phyloP scores from a whole-genome alignment of 2,329 filamentous ascomycete species.

The Ophiostoma sp. region DNA sequence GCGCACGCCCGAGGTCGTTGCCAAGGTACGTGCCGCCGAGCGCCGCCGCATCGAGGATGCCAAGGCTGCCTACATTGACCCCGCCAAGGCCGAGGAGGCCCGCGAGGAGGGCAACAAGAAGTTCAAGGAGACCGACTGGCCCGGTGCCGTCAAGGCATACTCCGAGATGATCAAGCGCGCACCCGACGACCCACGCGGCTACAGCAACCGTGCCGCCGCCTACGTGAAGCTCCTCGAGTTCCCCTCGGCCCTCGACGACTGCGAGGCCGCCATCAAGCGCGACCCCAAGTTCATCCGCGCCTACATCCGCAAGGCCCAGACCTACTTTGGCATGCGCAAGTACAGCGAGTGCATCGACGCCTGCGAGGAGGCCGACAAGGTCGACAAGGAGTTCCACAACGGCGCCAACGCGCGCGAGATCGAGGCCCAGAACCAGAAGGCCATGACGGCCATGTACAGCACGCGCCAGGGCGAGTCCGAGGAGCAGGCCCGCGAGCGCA shows the following conservation, averaged over 20 bases:
- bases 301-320: conserved; percentile 94
- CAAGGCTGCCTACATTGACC: conserved; percentile 77
- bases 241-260: conserved; percentile 88
- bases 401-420: conserved; percentile 86
- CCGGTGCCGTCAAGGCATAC: conserved; percentile 89
- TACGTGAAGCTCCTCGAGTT: conserved; percentile 96
- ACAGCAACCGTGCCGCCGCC: conserved; percentile 94
- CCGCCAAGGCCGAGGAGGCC: conserved; percentile 88
- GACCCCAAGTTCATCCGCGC: conserved; percentile 91
- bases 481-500: conserved; percentile 86
- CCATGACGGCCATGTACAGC: conserved; percentile 80
- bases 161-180: conserved; percentile 94
- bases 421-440: conserved; percentile 90
- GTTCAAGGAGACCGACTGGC: conserved; percentile 96
- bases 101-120: conserved; percentile 92
- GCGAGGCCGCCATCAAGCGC: conserved; percentile 82
- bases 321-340: conserved; percentile 94
- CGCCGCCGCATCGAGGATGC: conserved; percentile 74
- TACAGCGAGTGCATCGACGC: conserved; percentile 92
- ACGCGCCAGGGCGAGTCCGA: conserved; percentile 92
- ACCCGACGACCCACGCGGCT: conserved; percentile 86
- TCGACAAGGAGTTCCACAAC: conserved; percentile 63
- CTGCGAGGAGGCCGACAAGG: conserved; percentile 70
- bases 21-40: conserved; percentile 86
- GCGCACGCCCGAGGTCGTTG: conserved; percentile 86